Conservation (phyloP, 768 basidiomycete genomes). For the Pleurotus citrinopileatus region DNA sequence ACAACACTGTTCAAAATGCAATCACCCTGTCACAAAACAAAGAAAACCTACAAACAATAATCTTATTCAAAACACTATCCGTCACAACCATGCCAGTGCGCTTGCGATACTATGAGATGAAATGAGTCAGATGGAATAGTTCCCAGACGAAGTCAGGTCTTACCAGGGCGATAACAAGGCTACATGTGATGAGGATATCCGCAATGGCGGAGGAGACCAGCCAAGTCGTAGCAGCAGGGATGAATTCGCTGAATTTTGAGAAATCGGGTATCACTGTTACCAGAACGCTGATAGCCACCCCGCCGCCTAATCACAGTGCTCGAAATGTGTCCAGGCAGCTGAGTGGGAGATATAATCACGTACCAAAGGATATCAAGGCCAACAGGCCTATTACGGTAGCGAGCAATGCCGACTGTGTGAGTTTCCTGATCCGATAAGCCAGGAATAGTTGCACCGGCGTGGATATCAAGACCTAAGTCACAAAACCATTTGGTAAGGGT, state of each 20-base stretch:
- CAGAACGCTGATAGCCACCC: constrained; percentile 27
- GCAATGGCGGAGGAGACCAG: constrained; percentile 40
- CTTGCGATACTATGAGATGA: constrained; percentile 15
- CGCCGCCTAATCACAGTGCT: constrained; percentile 24
- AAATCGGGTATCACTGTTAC: constrained; percentile 24
- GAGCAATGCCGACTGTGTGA: constrained; percentile 26
- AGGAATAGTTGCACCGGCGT: constrained; percentile 40
- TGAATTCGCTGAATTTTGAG: constrained; percentile 24
- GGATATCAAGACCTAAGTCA: constrained; percentile 33
- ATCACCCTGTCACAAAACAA: background rate
- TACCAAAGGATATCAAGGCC: constrained; percentile 28
- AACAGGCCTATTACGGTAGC: constrained; percentile 26
- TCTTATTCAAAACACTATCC: constrained; percentile 32
- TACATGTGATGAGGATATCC: constrained; percentile 44
- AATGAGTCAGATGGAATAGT: background rate
- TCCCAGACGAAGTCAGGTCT: constrained; percentile 12
- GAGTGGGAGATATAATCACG: background rate
- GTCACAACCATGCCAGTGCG: constrained; percentile 33
- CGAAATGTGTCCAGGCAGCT: background rate
- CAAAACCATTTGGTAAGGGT: too few relatives aligned
- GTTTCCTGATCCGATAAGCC: constrained; percentile 34
- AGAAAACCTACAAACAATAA: constrained; percentile 25
- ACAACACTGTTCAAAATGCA: background rate
- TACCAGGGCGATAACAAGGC: constrained; percentile 41
- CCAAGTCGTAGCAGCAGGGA: constrained; percentile 38